These are phyloP conservation scores for Hamigera avellanea DNA, from an alignment of 495 filamentous ascomycete species.

Conservation along the genomic window DNA sequence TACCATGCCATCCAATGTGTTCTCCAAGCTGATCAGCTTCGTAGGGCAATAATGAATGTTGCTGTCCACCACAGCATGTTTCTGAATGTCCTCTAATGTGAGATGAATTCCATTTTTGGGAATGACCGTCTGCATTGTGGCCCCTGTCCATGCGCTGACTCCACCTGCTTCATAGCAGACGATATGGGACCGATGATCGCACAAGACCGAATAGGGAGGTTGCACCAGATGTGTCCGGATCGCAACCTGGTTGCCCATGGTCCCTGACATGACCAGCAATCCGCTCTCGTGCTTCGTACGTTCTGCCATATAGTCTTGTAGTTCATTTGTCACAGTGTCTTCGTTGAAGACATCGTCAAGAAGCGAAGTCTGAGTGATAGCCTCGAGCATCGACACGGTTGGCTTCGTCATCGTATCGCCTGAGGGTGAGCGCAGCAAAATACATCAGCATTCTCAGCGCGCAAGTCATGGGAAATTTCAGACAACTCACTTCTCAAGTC, in stretches of 20 bases:
- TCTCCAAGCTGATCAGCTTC: constrained; percentile 71
- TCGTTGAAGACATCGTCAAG: constrained; percentile 79
- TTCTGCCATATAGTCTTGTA: constrained; percentile 58
- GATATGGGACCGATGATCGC: constrained; percentile 38
- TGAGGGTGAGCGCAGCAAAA: constrained; percentile 3
- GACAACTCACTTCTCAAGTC: constrained; percentile 39
- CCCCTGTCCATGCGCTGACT: constrained; percentile 33
- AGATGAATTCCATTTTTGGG: constrained; percentile 58
- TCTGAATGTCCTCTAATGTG: constrained; percentile 63
- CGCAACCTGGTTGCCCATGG: constrained; percentile 59
- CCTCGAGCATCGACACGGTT: constrained; percentile 64
- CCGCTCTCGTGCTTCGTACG: constrained; percentile 62
- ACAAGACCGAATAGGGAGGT: constrained; percentile 39
- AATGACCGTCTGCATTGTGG: constrained; percentile 24
- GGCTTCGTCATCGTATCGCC: constrained; percentile 80
- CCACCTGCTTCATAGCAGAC: constrained; percentile 39
- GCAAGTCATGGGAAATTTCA: constrained; percentile 9
- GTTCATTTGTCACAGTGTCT: constrained; percentile 63
- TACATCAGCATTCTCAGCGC: neutral
- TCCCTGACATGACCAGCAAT: constrained; percentile 70
- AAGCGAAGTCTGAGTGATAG: constrained; percentile 45
- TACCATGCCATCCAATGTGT: constrained; percentile 68
- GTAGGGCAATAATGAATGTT: constrained; percentile 52
- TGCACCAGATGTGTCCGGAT: constrained; percentile 34
- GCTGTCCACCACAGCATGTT: constrained; percentile 28